Evolutionary conservation across 495 filamentous ascomycete species (phyloP), one percentile per base, ranked within the genome.

Genomic region (Xylaria nigripes): DNA sequence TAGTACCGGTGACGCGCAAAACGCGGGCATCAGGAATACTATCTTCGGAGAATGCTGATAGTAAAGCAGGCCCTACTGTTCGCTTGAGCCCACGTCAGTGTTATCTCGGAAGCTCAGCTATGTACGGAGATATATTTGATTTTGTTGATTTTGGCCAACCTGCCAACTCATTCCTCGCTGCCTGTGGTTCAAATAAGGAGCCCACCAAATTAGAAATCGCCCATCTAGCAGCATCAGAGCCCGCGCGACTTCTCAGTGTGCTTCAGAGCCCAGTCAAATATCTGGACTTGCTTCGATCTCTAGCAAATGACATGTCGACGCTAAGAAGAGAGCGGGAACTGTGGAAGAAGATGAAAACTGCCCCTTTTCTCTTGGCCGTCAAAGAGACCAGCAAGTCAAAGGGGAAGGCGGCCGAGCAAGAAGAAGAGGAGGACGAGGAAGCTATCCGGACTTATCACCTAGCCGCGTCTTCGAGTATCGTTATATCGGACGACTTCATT

Each of bases 131-230:
- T 24, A 90, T 99, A 16, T 95, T 97, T 58, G 90, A 96, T 65
- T 99, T 95, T 69, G 89, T 97, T 3, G 86, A 96, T 66, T 96
- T 96, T 70, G 90, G 90, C 3, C 67, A 77, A 48, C 82, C 91
- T 61, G 92, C 89, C 3, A 96, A 97, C 60, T 72, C 85, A 0
- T 97, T 99, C 62, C 73, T 99, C 6, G 75, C 90, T 59, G 84
- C 85, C 47, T 86, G 88, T 51, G 94, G 94, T 2, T 90, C 90
- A 3, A 96, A 92, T 64, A 79, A 81, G 48, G 92, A 97, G 64
- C 94, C 94, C 0, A 95, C 84, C 2, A 91, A 85, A 50, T 63
- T 74, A 12, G 93, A 99, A 67, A 76, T 99, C 61, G 90, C 91
- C 2, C 74, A 79, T 9, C 79, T 91, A 63, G 74, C 92, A 29